phyloP scores from a whole-genome alignment of 345 rosid genomes.

The Populus simonii region DNA sequence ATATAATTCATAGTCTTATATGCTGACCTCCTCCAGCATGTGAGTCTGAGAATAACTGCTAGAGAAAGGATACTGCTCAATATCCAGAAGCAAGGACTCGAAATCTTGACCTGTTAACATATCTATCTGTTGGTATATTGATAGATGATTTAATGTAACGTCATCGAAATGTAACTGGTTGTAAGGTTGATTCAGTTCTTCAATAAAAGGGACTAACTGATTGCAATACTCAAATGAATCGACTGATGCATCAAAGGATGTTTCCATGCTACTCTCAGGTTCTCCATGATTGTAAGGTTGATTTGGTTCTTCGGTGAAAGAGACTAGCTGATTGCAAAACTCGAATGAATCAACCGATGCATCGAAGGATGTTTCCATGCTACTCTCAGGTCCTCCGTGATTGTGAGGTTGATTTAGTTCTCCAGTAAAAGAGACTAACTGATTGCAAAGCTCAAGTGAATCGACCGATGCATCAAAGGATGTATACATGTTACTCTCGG shows the following conservation, averaged over 20 bases:
- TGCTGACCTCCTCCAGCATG: conserved; percentile 21
- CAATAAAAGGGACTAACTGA: background rate
- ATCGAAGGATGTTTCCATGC: background rate
- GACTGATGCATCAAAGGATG: background rate
- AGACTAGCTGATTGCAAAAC: background rate
- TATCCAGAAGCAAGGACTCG: conserved; percentile 40
- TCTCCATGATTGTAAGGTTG: background rate
- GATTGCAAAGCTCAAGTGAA: conserved; percentile 2
- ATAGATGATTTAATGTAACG: background rate
- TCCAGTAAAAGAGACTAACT: background rate
- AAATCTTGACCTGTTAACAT: conserved; percentile 15
- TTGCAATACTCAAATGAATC: conserved; percentile 4
- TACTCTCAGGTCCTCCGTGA: background rate
- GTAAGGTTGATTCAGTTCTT: background rate
- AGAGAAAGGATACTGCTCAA: conserved; percentile 9
- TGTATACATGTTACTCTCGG: background rate
- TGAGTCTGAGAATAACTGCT: conserved; percentile 9
- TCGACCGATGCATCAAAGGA: background rate
- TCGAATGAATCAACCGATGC: background rate
- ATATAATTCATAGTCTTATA: conserved; percentile 28
- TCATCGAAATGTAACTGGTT: background rate
- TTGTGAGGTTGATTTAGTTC: background rate
- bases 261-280: background rate
- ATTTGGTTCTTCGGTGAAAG: background rate
- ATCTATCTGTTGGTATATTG: background rate